A percentile compares a stretch with the other conserved stretches of the same genome.
These are phyloP conservation scores for Aspergillus biplanus DNA, from an alignment of 495 filamentous ascomycete genomes.

Conservation along the genomic window DNA sequence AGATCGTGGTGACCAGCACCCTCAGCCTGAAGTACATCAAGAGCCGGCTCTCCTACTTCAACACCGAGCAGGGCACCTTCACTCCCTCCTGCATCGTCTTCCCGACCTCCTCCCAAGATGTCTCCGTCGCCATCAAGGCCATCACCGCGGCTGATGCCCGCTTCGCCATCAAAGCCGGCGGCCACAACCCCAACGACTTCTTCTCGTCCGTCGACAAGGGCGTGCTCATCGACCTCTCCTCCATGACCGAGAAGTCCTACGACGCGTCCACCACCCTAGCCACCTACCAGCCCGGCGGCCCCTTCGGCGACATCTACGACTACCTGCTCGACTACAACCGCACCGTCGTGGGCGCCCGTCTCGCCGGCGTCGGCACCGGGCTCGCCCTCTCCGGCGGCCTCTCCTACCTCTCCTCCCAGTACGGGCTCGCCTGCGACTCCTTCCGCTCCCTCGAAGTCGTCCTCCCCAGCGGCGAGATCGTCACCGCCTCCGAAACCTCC, in stretches of 20 bases:
- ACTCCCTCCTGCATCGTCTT: slow-evolving; percentile 15
- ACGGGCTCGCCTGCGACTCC: slow-evolving; percentile 20
- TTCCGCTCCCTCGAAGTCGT: slow-evolving; percentile 18
- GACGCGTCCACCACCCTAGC: slow-evolving; percentile 2
- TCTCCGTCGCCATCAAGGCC: slow-evolving; percentile 10
- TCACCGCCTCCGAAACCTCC: neutral
- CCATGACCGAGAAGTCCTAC: slow-evolving; percentile 9
- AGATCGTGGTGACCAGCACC: slow-evolving; percentile 8
- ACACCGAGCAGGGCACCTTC: slow-evolving; percentile 15
- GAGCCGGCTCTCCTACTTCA: slow-evolving; percentile 9
- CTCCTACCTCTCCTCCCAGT: slow-evolving; percentile 19
- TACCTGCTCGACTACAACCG: slow-evolving; percentile 15
- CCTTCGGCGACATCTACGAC: slow-evolving; percentile 16
- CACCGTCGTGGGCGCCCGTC: slow-evolving; percentile 16
- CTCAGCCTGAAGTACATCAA: slow-evolving; percentile 4
- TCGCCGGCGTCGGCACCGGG: slow-evolving; percentile 13
- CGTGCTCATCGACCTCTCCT: slow-evolving; percentile 13
- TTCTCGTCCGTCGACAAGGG: slow-evolving; percentile 20
- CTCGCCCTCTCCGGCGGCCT: slow-evolving; percentile 17
- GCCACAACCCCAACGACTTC: slow-evolving; percentile 18
- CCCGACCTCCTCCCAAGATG: slow-evolving; percentile 8
- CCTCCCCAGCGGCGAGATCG: slow-evolving; percentile 18
- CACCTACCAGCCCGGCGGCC: slow-evolving; percentile 17
- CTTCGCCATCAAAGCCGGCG: slow-evolving; percentile 18
- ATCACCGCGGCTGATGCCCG: slow-evolving; percentile 10